Evolutionary conservation across 2,329 filamentous ascomycete species (phyloP).

Genomic region (Penicillium sp.): DNA sequence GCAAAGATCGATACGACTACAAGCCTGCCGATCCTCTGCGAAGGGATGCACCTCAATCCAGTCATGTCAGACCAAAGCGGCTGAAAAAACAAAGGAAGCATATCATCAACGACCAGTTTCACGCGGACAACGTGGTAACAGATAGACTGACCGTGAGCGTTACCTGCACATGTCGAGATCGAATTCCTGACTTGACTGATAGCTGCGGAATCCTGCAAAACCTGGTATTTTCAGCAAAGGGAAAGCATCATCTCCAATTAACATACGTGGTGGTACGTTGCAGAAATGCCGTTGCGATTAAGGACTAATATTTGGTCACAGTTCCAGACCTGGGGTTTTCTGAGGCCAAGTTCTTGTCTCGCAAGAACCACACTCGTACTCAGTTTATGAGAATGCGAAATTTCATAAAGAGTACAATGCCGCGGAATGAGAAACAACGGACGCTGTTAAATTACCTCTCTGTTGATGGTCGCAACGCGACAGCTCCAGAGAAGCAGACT

Average conservation of each 20-base stretch:
- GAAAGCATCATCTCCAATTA: slow-evolving; percentile 30
- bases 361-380: too few relatives aligned
- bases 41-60: slow-evolving; percentile 2
- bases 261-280: slow-evolving; percentile 14
- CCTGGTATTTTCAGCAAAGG: slow-evolving; percentile 36
- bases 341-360: slow-evolving; percentile 18
- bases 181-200: background rate
- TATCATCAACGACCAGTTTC: slow-evolving; percentile 52
- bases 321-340: slow-evolving; percentile 21
- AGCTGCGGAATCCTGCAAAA: slow-evolving; percentile 23
- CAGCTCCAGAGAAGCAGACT: too few relatives aligned
- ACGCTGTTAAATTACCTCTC: too few relatives aligned
- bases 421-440: too few relatives aligned
- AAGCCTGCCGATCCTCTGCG: slow-evolving; percentile 17
- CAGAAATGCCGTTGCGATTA: background rate
- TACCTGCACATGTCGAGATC: too few relatives aligned
- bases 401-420: too few relatives aligned
- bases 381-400: too few relatives aligned
- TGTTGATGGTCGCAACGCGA: too few relatives aligned
- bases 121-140: slow-evolving; percentile 49
- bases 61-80: slow-evolving; percentile 22
- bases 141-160: slow-evolving; percentile 48
- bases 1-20: slow-evolving; percentile 51
- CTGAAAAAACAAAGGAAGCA: slow-evolving; percentile 23
- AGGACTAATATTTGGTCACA: background rate